A percentile compares a stretch with the other conserved stretches of the same genome.
Evolutionary conservation across 1,284 basidiomycete species (phyloP).

Genomic region (Pyrrhoderma lamaoense): DNA sequence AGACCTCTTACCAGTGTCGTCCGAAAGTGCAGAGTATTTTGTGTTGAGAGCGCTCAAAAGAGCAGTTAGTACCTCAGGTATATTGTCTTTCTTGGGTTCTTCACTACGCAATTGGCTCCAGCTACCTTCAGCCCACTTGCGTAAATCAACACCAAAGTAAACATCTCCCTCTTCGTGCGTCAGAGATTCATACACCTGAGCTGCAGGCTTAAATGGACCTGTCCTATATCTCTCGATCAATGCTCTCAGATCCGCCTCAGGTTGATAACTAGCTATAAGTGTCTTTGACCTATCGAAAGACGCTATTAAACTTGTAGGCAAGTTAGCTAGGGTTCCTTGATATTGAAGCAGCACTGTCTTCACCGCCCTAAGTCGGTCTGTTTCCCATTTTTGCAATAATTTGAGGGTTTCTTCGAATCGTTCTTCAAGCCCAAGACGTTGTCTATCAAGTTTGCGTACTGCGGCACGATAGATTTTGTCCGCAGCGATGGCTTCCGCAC

Average conservation of each 20-base stretch:
- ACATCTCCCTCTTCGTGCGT: conserved; percentile 76
- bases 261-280: conserved; percentile 75
- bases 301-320: conserved; percentile 58
- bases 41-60: conserved; percentile 59
- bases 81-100: conserved; percentile 50
- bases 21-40: conserved; percentile 56
- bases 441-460: conserved; percentile 71
- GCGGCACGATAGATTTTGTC: conserved; percentile 70
- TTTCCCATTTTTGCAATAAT: conserved; percentile 76
- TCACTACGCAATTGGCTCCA: conserved; percentile 46
- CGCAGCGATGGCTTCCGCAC: conserved; percentile 72
- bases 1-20: conserved; percentile 51
- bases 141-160: conserved; percentile 82
- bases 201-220: conserved; percentile 78
- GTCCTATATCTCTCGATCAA: conserved; percentile 87
- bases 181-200: conserved; percentile 80
- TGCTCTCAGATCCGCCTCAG: conserved; percentile 74
- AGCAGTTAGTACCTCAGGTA: conserved; percentile 72
- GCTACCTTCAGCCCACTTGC: conserved; percentile 77
- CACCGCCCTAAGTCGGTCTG: conserved; percentile 72
- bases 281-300: conserved; percentile 65
- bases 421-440: conserved; percentile 78
- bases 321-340: conserved; percentile 65
- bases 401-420: conserved; percentile 77
- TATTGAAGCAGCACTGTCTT: conserved; percentile 84